These are phyloP conservation scores for Brasenia schreberi DNA, from an alignment of 164 flowering plant species.

Conservation along the genomic window DNA sequence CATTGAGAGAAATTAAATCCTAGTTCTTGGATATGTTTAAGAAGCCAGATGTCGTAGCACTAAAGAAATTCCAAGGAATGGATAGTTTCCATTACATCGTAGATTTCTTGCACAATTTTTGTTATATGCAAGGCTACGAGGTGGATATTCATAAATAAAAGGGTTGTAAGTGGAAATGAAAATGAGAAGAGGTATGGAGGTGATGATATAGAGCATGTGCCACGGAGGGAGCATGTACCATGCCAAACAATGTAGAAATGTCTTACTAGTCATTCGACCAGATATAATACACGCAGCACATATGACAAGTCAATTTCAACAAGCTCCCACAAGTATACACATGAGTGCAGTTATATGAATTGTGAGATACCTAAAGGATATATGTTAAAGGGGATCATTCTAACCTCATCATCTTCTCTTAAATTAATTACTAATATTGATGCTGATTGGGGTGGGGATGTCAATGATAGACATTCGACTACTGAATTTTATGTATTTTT, in stretches of 20 bases:
- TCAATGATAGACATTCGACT: no score
- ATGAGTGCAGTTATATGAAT: no score
- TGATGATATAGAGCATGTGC: conserved; percentile 63
- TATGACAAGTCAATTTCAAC: no score
- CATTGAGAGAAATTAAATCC: conserved; percentile 41
- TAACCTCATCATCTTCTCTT: no score
- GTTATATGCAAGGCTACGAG: conserved; percentile 80
- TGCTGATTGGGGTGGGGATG: no score
- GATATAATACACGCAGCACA: no score
- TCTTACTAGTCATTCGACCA: no score
- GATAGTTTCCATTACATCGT: conserved; percentile 38
- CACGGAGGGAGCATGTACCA: conserved; percentile 62
- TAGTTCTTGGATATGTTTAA: conserved; percentile 60
- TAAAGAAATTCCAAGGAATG: conserved; percentile 29
- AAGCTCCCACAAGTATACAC: no score
- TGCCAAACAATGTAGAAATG: conserved; percentile 55
- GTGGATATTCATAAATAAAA: conserved; percentile 72
- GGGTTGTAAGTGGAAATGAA: conserved; percentile 47
- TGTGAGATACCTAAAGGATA: no score
- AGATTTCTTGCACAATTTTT: conserved; percentile 54
- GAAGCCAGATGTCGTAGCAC: conserved; percentile 12
- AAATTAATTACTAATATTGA: no score
- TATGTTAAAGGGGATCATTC: no score
- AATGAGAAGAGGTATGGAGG: conserved; percentile 67
- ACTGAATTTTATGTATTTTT: no score